Evolutionary conservation across 345 rosid genomes (phyloP).

Genomic region (Arabidopsis suecica): DNA sequence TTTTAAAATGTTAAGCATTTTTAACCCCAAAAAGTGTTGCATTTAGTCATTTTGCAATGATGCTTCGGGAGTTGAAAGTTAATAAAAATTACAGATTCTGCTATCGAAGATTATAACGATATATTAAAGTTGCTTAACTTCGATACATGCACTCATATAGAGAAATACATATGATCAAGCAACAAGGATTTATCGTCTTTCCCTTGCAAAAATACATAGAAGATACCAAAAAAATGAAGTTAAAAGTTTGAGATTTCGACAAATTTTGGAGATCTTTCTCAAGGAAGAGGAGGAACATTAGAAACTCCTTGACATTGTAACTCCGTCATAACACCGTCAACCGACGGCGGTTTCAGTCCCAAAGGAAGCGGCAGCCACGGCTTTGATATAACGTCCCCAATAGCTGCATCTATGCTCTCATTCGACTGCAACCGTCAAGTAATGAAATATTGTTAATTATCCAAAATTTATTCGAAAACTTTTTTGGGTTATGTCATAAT

Average conservation of each 20-base stretch:
- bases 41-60: not conserved
- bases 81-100: not conserved
- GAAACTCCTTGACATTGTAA: slow-evolving; percentile 77
- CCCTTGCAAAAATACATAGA: slow-evolving; percentile 35
- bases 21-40: not conserved
- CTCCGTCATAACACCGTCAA: slow-evolving; percentile 68
- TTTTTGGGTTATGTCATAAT: slow-evolving; percentile 1
- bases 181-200: slow-evolving; percentile 24
- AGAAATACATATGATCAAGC: slow-evolving; percentile 27
- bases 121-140: slow-evolving; percentile 14
- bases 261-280: slow-evolving; percentile 26
- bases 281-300: slow-evolving; percentile 59
- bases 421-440: slow-evolving; percentile 54
- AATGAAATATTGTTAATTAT: not conserved
- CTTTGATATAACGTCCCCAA: slow-evolving; percentile 75
- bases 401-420: slow-evolving; percentile 74
- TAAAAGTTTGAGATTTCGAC: slow-evolving; percentile 31
- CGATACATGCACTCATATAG: slow-evolving; percentile 22
- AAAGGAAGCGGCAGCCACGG: slow-evolving; percentile 91
- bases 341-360: slow-evolving; percentile 74
- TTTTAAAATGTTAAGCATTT: too few species aligned
- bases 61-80: not conserved
- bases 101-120: not conserved
- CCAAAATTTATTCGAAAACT: not conserved
- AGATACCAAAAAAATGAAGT: slow-evolving; percentile 13